phyloP scores from a whole-genome alignment of 768 basidiomycete genomes.

The Amyloporia xantha region DNA sequence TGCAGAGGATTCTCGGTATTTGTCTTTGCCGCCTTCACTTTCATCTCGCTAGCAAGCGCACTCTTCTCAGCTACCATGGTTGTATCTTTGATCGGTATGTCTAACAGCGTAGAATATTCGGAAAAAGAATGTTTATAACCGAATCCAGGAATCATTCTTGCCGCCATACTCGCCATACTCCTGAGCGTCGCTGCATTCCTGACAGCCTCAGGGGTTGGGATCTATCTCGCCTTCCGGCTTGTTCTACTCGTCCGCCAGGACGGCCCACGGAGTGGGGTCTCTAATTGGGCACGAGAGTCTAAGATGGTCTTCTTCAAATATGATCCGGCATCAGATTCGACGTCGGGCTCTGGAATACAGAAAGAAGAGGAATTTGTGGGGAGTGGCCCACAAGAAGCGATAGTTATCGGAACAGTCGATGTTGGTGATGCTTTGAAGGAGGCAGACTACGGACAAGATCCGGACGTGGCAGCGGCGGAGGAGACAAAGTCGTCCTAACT shows the following conservation, averaged over 20 bases:
- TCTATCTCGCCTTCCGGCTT: not conserved
- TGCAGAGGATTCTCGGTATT: conserved; percentile 1
- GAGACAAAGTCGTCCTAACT: no score
- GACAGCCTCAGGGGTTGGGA: not conserved
- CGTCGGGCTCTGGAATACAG: no score
- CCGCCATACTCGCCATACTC: not conserved
- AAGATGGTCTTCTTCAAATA: not conserved
- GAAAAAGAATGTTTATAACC: not conserved
- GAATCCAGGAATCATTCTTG: not conserved
- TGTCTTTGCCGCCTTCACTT: not conserved
- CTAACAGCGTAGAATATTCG: not conserved
- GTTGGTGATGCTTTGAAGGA: no score
- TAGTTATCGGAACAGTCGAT: no score
- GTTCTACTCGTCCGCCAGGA: not conserved
- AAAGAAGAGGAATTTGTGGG: no score
- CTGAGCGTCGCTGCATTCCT: not conserved
- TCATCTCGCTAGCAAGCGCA: not conserved
- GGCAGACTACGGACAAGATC: no score
- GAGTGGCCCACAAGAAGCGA: no score
- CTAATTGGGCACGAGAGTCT: not conserved
- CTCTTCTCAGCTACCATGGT: not conserved
- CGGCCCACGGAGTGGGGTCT: not conserved
- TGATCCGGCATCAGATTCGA: no score
- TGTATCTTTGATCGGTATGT: not conserved
- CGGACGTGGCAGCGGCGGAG: no score